Evolutionary conservation across 352 stramenopile genomes (phyloP), one percentile per base, ranked within the genome.

Genomic region (Globisporangium barbulae): DNA sequence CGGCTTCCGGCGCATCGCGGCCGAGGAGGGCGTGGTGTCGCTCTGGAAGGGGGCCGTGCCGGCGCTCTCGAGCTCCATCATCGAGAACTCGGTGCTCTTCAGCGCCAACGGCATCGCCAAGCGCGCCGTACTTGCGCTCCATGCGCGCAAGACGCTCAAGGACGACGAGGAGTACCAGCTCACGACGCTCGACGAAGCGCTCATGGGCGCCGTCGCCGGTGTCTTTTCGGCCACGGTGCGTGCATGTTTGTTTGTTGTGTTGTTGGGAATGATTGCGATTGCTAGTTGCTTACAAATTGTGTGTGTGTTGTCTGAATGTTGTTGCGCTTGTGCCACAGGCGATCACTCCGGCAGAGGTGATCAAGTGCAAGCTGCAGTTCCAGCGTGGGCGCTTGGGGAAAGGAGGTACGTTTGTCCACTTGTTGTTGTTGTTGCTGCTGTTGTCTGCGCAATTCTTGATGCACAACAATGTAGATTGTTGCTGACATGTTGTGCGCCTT

Each of bases 51-150:
- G 89, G n/a, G 87, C 88, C 0, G 73, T 93, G 59, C 89, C 89
- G 2, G 89, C 89, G 57, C 80, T 97, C 19, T 89, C 80, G 41
- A 94, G 85, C 72, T 90, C 89, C 28, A 87, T 96, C 64, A 89
- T 97, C 53, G 89, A 97, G 58, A 97, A 97, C 72, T 88, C 89
- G 50, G 89, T 97, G 56, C 78, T 97, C 28, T 97, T 97, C 64
- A 94, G 81, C 41, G 86, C 82, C 48, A 96, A 96, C 54, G 88
- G 88, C 19, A 76, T 89, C 41, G 79, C 89, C 30, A 79, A 85
- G n/a, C 86, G 86, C 33, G 72, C 83, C 0, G 74, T 91, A 41
- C 55, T 93, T 31, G 73, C 77, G 22, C 50, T 90, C 61, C 78
- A 91, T 64, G 71, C 75, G 10, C 47, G 55, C 21, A 76, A 78